Base-by-base conservation (phyloP, 345 rosid genomes). In the Camelina laxa region DNA sequence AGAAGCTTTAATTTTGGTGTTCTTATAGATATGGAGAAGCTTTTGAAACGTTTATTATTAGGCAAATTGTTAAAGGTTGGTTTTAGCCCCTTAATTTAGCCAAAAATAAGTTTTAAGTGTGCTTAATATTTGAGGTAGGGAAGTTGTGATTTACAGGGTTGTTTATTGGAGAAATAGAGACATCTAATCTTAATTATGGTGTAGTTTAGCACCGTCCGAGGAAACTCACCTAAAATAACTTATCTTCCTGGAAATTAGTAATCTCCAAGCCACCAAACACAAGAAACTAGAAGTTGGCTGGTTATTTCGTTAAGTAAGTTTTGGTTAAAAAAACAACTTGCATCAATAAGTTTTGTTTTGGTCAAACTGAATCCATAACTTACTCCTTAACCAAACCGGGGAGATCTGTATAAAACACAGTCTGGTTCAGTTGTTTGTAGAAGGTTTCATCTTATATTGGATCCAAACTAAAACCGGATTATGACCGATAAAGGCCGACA, bases 201-300 rank as follows among this genome's bases (percentile, higher is more conserved):
- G 19, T 61, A 13, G 51, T 69, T 69, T 36, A 62, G 60, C 39
- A 56, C 66, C 67, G 67, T 65, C 71, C 72, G 72, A 70, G 56
- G 67, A 70, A 65, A 70, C 62, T 58, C 31, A 48, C 60, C 62
- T 27, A 49, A 70, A 56, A 15, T 70, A 56, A 36, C 36, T 14
- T 20, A 36, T 62, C 51, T 54, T 69, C 13, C 70, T 44, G 75
- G 65, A 53, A 54, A n/a, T 76, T 54, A 45, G 6, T 15, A 53
- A 30, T n/a, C 30, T 60, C 36, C 49, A 4, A 33, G 3, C 30
- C 60, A 59, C 30, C 9, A 67, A 67, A 50, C 72, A 49, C 50
- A 11, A 16, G 10, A 60, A 60, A 49, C 9, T 42, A 21, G 48
- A 41, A 51, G 63, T 45, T 69, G 70, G 58, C 51, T 55, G 21